Evolutionary conservation across 2,329 filamentous ascomycete genomes (phyloP), one percentile per base, ranked within the genome.

Genomic region (Sclerotinia minor): DNA sequence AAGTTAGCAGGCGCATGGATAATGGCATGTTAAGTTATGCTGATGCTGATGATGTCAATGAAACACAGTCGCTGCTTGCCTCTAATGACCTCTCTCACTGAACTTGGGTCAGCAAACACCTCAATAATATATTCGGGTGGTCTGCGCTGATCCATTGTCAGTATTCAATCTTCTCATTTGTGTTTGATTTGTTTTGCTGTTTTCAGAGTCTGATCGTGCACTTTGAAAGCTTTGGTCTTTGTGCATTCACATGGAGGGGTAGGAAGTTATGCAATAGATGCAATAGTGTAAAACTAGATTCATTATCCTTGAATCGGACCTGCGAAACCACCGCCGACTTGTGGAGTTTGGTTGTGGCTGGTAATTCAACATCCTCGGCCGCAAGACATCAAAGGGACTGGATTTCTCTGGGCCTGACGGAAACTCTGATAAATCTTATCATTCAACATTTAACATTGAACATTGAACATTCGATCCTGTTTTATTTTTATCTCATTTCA

Each of bases 111-210:
- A 69, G 94, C 92, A 78, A 97, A 96, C 77, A 96, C 89, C 78
- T 97, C 94, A 78, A 99, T 87, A 73, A 92, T 92, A 81, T 96
- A 97, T 80, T 97, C 93, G 75, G 92, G 92, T 69, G 92, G 88
- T 77, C 79, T 80, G 78, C 85, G 84, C 78, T 83, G 83, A 74
- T 90, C 87, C 87, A 90, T 90, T 45, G 65, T 24, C 35, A 63
- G 26, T 44, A 54, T 24, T 45, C 45, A 63, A 26, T 54, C 65
- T 54, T 67, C 55, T 58, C 57, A 67, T 67, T 54, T 67, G 57
- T 41, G 57, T 45, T 47, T 35, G 38, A 41, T 41, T 19, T 55
- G 53, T 55, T 41, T 55, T 67, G 65, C 54, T 63, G 35, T 53
- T 63, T 63, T 49, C 44, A 53, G 49, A 17, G 15, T 44, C 54